A percentile compares a stretch with the other conserved stretches of the same genome.
phyloP scores from a whole-genome alignment of 352 stramenopile species.

The Phytophthora citrophthora region DNA sequence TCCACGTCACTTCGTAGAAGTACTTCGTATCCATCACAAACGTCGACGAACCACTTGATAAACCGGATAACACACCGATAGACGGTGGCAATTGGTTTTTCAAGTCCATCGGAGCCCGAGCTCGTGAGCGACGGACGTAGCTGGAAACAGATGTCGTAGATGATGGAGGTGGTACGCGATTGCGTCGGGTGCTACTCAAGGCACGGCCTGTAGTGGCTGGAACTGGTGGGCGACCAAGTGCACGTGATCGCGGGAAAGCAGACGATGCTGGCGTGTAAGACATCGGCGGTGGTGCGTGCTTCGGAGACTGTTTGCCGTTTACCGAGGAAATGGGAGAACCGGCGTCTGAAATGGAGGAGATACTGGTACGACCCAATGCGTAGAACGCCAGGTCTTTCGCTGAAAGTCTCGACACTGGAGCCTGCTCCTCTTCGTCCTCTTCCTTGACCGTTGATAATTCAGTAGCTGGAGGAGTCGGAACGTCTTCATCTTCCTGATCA shows the following conservation, averaged over 20 bases:
- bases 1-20: conserved; percentile 75
- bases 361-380: conserved; percentile 35
- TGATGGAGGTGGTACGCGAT: conserved; percentile 15
- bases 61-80: conserved; percentile 63
- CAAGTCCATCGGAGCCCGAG: conserved; percentile 50
- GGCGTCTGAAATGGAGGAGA: conserved; percentile 29
- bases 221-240: conserved; percentile 21
- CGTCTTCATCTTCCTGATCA: conserved; percentile 10
- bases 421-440: conserved; percentile 22
- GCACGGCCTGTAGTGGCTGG: conserved; percentile 30
- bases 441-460: conserved; percentile 34
- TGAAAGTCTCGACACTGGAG: conserved; percentile 23
- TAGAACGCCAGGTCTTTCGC: conserved; percentile 38
- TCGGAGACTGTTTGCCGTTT: conserved; percentile 19
- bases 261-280: conserved; percentile 39
- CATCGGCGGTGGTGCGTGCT: conserved; percentile 24
- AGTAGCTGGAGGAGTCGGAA: conserved; percentile 12
- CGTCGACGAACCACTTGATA: conserved; percentile 62
- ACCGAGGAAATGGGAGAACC: conserved; percentile 27
- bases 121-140: conserved; percentile 47
- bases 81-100: conserved; percentile 66
- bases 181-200: not conserved
- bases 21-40: conserved; percentile 57
- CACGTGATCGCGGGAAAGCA: conserved; percentile 30
- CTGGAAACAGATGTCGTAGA: conserved; percentile 22